Base-by-base conservation (phyloP, 1,284 basidiomycete genomes). In the Pseudozyma hubeiensis region DNA sequence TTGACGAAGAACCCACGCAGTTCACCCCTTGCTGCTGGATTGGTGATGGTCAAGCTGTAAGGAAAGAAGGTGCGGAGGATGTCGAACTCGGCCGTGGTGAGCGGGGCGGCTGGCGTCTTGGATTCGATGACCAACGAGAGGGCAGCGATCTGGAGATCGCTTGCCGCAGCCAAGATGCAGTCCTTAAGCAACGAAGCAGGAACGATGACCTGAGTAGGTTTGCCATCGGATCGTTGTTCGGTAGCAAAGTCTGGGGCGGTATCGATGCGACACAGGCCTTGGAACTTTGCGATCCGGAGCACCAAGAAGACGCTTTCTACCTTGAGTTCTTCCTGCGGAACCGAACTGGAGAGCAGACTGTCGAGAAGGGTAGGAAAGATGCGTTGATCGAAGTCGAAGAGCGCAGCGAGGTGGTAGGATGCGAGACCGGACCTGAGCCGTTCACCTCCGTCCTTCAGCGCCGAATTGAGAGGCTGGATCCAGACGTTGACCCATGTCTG, bases 1-100 rank as follows among this genome's bases (percentile, higher is more conserved):
- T 80, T 79, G 64, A 77, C 75, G 43, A 79, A 75, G 53, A 65
- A 74, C 16, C 76, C 78, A 29, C 77, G 72, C 43, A 68, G 60
- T 40, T 80, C 78, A 39, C 77, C 68, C 31, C 78, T 61, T 1
- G 78, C 78, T 24, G 74, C 76, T 5, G 78, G 61, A 31, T 73
- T 80, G 49, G 76, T 63, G 33, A 80, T 68, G 35, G 53, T 64
- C 29, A 75, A 60, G 48, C 75, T 74, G 62, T 71, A 59, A 7
- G 64, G 60, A 40, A 78, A 77, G 48, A 78, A 80, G 37, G 54
- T 60, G 40, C 58, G 64, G 29, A 78, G 56, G 56, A 75, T 66
- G 17, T 51, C 54, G 48, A 68, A 64, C 49, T 80, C 78, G n/a
- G 62, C 53, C 7, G 62, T 13, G 2, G 40, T 52, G 45, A 80